Percentiles rank a stretch among this genome's conserved stretches.
phyloP scores from a whole-genome alignment of 768 basidiomycete species.

The Auriscalpium orientale region DNA sequence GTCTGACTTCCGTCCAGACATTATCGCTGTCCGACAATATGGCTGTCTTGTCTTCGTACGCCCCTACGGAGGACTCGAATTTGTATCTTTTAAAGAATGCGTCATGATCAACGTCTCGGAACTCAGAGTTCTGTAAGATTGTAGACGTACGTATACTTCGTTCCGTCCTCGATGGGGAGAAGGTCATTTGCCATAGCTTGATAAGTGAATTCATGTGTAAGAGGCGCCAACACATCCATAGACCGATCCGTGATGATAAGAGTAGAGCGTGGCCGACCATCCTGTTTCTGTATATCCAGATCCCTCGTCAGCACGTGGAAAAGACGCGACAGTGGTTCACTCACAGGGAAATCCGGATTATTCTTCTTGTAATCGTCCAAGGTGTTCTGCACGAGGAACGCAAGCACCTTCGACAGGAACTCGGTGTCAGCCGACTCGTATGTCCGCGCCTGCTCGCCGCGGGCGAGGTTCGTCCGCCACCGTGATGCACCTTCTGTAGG shows the following conservation, averaged over 20 bases:
- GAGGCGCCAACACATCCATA: constrained; percentile 87
- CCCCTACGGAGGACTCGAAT: constrained; percentile 82
- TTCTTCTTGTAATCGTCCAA: constrained; percentile 82
- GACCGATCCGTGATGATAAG: constrained; percentile 93
- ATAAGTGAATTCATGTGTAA: constrained; percentile 97
- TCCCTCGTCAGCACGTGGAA: constrained; percentile 18
- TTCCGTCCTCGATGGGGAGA: constrained; percentile 80
- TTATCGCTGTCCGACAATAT: constrained; percentile 79
- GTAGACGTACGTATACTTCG: constrained; percentile 69
- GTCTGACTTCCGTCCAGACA: constrained; percentile 89
- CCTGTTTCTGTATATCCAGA: constrained; percentile 20
- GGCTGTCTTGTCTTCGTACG: constrained; percentile 83
- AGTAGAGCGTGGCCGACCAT: constrained; percentile 60
- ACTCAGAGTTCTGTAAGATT: neutral
- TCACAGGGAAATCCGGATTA: constrained; percentile 83
- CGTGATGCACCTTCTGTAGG: constrained; percentile 56
- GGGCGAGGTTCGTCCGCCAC: constrained; percentile 78
- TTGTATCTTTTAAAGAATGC: constrained; percentile 59
- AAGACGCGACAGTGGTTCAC: constrained; percentile 19
- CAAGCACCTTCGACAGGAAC: constrained; percentile 73
- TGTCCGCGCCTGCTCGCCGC: constrained; percentile 61
- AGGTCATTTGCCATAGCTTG: constrained; percentile 98
- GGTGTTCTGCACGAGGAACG: constrained; percentile 74
- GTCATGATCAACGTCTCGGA: neutral
- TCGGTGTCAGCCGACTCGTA: constrained; percentile 68